Base-by-base conservation (phyloP, 257 asterid genomes). In the Fraxinus excelsior region DNA sequence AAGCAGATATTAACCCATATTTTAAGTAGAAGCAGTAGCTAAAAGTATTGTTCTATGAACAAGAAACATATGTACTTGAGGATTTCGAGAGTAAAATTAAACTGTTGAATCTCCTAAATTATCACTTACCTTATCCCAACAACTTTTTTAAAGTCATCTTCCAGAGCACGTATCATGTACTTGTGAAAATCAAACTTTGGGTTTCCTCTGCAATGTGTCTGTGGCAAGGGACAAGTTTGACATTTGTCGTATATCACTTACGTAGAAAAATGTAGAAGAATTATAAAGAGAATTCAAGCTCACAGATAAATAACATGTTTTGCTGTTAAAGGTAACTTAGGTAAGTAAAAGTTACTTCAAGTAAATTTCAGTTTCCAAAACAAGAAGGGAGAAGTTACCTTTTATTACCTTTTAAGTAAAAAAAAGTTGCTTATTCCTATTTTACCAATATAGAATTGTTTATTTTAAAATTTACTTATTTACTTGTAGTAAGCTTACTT, bases 161-260 rank as follows among this genome's bases (percentile, higher is more conserved):
- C 99, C n/a, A 96, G 80, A 56, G 99, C 98, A 75, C 99, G 99
- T 32, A 92, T 87, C 97, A 96, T 93, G 86, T 96, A 96, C 81
- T 90, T 93, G 90, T 96, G 97, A 82, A 96, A 96, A 88, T 96
- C 87, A 82, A 96, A 96, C 87, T 92, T 96, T 16, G 92, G 95
- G 81, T 88, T 96, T 76, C 94, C 90, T 86, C 83, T 86, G 86
- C 98, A 93, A 83, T 96, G 99, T 53, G 95, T 89, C 99, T 96
- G 76, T 29, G 74, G 72, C 28, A 80, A 74, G 42, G 42, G 78
- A 80, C 72, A 79, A 74, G 78, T 62, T 67, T 70, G 42, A 53
- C 28, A 79, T 82, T 49, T 78, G 67, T 26, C 29, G 32, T 56
- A 38, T 16, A 46, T 68, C 65, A 46, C 67, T 31, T 5, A 29